phyloP scores from a whole-genome alignment of 306 rosid species.

The Dryas drummondii region DNA sequence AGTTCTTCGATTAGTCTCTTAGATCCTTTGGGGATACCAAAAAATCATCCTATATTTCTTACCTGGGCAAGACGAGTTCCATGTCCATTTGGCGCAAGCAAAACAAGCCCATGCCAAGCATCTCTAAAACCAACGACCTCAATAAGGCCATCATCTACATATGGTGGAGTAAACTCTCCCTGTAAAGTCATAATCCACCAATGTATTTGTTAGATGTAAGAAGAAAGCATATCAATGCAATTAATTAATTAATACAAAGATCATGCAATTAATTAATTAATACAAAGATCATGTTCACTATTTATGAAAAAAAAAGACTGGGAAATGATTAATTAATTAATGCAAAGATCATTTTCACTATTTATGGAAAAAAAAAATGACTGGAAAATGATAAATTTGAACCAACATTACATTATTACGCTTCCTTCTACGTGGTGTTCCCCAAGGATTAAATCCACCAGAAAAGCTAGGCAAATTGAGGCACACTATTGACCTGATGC shows the following conservation, averaged over 20 bases:
- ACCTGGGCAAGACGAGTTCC: constrained; percentile 99
- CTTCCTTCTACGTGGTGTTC: constrained; percentile 59
- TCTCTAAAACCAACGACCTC: constrained; percentile 92
- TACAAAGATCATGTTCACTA: not conserved
- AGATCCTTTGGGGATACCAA: not conserved
- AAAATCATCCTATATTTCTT: constrained; percentile 1
- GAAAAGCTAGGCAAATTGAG: constrained; percentile 99
- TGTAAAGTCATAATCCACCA: constrained; percentile 35
- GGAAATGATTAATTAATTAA: not conserved
- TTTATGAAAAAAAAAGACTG: too few species aligned
- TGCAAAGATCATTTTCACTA: not conserved
- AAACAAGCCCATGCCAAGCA: constrained; percentile 98
- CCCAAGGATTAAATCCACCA: constrained; percentile 98
- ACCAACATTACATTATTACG: constrained; percentile 51
- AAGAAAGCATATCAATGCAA: not conserved
- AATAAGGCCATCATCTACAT: constrained; percentile 83
- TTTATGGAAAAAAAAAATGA: not conserved
- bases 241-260: constrained; percentile 7
- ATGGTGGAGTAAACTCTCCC: constrained; percentile 77
- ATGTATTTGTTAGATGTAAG: constrained; percentile 1
- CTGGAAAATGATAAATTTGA: constrained; percentile 9
- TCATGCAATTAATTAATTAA: constrained; percentile 2
- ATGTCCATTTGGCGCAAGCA: constrained; percentile 92
- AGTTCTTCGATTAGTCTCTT: not conserved
- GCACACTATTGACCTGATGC: constrained; percentile 88